These are phyloP conservation scores for Hondaea fermentalgiana DNA, from an alignment of 108 stramenopile genomes.

Conservation along the genomic window DNA sequence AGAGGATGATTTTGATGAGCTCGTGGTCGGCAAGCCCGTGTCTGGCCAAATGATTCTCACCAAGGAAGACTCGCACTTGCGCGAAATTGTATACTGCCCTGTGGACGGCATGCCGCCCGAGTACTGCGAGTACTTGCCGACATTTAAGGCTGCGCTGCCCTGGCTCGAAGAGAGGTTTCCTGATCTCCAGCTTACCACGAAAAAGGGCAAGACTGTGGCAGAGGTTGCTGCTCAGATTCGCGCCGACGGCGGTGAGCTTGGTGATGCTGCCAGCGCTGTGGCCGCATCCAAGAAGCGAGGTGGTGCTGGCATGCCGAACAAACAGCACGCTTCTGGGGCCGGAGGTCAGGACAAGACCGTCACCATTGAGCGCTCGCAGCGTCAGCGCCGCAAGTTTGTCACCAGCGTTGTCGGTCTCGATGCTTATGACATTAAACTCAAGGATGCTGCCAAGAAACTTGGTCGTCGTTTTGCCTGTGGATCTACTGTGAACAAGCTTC, in stretches of 20 bases:
- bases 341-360: conserved; percentile 54
- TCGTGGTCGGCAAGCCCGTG: conserved; percentile 30
- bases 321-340: conserved; percentile 66
- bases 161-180: conserved; percentile 43
- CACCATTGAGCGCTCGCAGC: conserved; percentile 52
- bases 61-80: neutral
- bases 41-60: conserved; percentile 28
- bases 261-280: conserved; percentile 26
- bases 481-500: conserved; percentile 71
- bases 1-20: conserved; percentile 20
- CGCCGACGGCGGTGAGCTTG: conserved; percentile 6
- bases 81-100: conserved; percentile 60
- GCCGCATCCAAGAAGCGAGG: conserved; percentile 15
- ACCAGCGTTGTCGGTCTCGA: conserved; percentile 83
- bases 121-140: conserved; percentile 87
- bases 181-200: conserved; percentile 39
- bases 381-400: conserved; percentile 71
- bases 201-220: conserved; percentile 31
- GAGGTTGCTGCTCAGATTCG: conserved; percentile 22
- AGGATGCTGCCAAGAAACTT: conserved; percentile 82
- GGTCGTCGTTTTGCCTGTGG: conserved; percentile 82
- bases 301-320: conserved; percentile 19
- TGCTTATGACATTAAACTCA: conserved; percentile 76
- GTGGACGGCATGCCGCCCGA: conserved; percentile 89
- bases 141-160: conserved; percentile 55